Conservation (phyloP, 768 basidiomycete genomes). For the Hygrophorus russula region DNA sequence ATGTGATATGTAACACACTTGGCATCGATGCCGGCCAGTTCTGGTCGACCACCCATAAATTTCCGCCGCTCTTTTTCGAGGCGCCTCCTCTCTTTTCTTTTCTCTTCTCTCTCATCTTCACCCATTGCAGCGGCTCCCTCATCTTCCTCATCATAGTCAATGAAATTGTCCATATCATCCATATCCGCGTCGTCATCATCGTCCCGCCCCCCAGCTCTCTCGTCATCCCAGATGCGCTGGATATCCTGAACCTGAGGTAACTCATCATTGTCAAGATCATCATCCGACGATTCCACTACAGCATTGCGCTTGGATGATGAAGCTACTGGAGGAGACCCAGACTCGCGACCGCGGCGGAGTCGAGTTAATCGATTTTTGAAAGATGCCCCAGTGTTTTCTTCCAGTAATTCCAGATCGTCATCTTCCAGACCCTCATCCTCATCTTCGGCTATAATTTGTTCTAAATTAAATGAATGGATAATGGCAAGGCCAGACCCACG, state of each 20-base stretch:
- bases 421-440: slow-evolving; percentile 75
- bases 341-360: slow-evolving; percentile 60
- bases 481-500: slow-evolving; percentile 16
- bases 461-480: slow-evolving; percentile 1
- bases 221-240: slow-evolving; percentile 79
- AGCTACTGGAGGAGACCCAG: slow-evolving; percentile 54
- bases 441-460: slow-evolving; percentile 20
- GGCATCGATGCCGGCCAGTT: slow-evolving; percentile 71
- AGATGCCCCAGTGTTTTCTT: slow-evolving; percentile 79
- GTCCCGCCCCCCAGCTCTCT: slow-evolving; percentile 41
- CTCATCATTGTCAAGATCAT: slow-evolving; percentile 55
- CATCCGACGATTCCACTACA: slow-evolving; percentile 65
- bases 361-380: slow-evolving; percentile 61
- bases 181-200: slow-evolving; percentile 69
- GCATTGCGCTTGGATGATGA: slow-evolving; percentile 49
- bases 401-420: slow-evolving; percentile 83
- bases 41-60: slow-evolving; percentile 51
- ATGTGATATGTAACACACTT: slow-evolving; percentile 40
- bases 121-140: slow-evolving; percentile 62
- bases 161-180: slow-evolving; percentile 67
- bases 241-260: slow-evolving; percentile 52
- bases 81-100: slow-evolving; percentile 52
- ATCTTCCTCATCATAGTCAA: slow-evolving; percentile 73
- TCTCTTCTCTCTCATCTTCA: slow-evolving; percentile 66
- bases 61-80: slow-evolving; percentile 61